These are phyloP conservation scores for Wallemia ichthyophaga DNA, from an alignment of 1,284 basidiomycete genomes.

Conservation along the genomic window DNA sequence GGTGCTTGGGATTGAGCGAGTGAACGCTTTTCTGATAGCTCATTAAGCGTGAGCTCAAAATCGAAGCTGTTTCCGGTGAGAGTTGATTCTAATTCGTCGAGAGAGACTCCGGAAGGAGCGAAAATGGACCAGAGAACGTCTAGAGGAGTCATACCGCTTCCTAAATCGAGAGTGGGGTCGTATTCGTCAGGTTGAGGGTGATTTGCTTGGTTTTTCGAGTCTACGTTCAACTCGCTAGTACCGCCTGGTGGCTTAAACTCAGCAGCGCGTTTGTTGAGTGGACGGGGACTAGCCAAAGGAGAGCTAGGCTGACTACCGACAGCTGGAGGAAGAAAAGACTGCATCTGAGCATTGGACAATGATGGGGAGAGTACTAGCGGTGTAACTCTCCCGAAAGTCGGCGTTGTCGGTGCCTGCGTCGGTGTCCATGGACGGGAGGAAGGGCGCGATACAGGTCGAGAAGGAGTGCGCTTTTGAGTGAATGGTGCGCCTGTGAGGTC, in stretches of 20 bases:
- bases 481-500: neutral
- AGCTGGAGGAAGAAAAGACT: neutral
- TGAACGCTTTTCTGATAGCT: constrained; percentile 2
- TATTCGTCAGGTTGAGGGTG: no score
- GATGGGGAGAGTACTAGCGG: neutral
- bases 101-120: neutral
- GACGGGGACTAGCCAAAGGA: neutral
- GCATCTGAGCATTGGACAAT: neutral
- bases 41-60: constrained; percentile 3
- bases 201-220: no score
- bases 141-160: neutral
- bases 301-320: neutral
- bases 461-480: neutral
- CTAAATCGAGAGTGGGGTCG: neutral
- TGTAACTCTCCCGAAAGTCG: neutral
- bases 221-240: neutral
- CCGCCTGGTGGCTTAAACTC: neutral
- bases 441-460: neutral
- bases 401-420: neutral
- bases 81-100: neutral
- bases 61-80: neutral
- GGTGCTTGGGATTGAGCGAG: constrained; percentile 1
- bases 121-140: neutral
- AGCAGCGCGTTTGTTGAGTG: neutral
- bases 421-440: neutral